phyloP scores from a whole-genome alignment of 176 grass and related monocot species.

The Thinopyrum elongatum region DNA sequence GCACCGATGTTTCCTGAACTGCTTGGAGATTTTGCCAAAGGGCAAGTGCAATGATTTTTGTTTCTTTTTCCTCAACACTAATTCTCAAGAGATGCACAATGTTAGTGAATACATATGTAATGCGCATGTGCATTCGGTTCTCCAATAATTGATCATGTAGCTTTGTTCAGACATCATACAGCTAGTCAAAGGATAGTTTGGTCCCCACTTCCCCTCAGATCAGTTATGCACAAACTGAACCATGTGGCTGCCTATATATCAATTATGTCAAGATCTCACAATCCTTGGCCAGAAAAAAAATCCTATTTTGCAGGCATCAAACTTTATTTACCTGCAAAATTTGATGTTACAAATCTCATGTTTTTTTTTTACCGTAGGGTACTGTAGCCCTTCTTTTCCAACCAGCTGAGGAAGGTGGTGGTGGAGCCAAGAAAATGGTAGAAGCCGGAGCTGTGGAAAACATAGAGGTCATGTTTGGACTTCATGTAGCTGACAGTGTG shows the following conservation, averaged over 20 bases:
- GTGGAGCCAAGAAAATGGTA: slow-evolving; percentile 90
- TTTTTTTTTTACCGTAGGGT: slow-evolving; percentile 55
- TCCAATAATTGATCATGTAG: neutral
- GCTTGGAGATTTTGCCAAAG: slow-evolving; percentile 1
- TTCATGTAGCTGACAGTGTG: slow-evolving; percentile 53
- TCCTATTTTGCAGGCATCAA: neutral
- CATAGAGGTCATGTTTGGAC: slow-evolving; percentile 81
- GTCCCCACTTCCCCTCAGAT: neutral
- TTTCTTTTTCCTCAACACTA: neutral
- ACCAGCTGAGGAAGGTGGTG: slow-evolving; percentile 91
- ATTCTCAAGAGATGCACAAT: neutral
- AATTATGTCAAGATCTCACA: neutral
- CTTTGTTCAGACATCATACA: slow-evolving; percentile 1
- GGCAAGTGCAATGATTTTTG: neutral
- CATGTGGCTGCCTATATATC: slow-evolving; percentile 1
- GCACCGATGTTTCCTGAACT: neutral
- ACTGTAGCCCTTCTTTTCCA: slow-evolving; percentile 82
- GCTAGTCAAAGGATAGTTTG: neutral
- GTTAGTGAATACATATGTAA: neutral
- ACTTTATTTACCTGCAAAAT: neutral
- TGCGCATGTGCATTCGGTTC: neutral
- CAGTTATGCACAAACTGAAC: slow-evolving; percentile 4
- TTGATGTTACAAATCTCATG: neutral
- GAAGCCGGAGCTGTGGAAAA: slow-evolving; percentile 70
- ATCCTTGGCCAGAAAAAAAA: neutral